Base-by-base conservation (phyloP, 306 rosid genomes). In the Medicago ruthenica region DNA sequence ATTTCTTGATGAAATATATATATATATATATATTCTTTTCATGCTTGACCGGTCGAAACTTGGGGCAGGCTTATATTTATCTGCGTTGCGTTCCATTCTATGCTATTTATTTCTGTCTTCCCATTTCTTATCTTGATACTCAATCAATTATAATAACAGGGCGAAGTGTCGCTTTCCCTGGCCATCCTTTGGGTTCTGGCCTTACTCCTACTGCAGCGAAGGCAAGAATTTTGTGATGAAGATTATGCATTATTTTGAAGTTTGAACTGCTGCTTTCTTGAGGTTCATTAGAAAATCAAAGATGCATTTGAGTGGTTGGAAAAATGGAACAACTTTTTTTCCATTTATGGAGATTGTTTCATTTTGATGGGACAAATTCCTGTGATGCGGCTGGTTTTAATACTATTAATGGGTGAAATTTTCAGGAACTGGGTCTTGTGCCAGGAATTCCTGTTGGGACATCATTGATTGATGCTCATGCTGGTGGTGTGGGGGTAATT, bases 151-250 rank as follows among this genome's bases (percentile, higher is more conserved):
- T 86, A 69, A 75, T 82, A 74, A 85, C 96, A 92, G 98, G 98
- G 83, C 90, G 97, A 76, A 95, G 97, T 92, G 97, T 92, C 80
- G 98, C 98, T 62, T 95, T 89, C 79, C 98, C 97, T 72, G 98
- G 97, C 76, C 93, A 95, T 87, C 90, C 97, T 81, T 71, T 95
- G 93, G 97, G 98, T 85, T 87, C 91, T 77, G 97, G 97, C 70
- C 97, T 95, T 70, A 89, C 97, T 78, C 83, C 96, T 53, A 54
- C 91, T 78, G 98, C 97, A 40, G 96, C 98, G 40, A 75, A 92
- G 97, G 98, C 93, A 90, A 90, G 93, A 86, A 75, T 79, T 61
- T 80, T 82, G 73, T 82, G 53, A 80, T 81, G 66, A 82, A 78
- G 83, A 86, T 87, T 83, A 85, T 81, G 40, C 76, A 70, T 84